Percentiles rank a stretch among this genome's conserved stretches.
phyloP scores from a whole-genome alignment of 768 basidiomycete species.

The Russula virescens region DNA sequence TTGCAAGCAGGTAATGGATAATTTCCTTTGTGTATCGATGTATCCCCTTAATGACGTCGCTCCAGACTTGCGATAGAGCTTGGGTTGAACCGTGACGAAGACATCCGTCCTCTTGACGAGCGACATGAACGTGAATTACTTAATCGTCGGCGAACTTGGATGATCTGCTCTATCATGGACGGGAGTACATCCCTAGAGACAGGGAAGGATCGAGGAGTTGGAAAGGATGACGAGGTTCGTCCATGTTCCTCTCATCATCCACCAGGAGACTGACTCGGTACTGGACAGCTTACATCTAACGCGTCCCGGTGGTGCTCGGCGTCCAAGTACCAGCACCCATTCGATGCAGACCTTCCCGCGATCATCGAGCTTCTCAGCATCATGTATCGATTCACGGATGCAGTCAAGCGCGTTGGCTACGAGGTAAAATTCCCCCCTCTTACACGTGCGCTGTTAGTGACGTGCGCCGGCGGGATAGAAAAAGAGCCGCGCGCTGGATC shows the following conservation, averaged over 20 bases:
- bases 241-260: conserved; percentile 28
- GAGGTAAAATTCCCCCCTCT: neutral
- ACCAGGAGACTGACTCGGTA: conserved; percentile 25
- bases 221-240: conserved; percentile 55
- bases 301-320: conserved; percentile 26
- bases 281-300: conserved; percentile 35
- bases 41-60: neutral
- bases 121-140: conserved; percentile 59
- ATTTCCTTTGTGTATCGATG: neutral
- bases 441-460: neutral
- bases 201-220: conserved; percentile 65
- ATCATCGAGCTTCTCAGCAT: conserved; percentile 32
- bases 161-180: conserved; percentile 71
- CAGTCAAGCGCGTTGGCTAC: neutral
- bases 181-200: conserved; percentile 70
- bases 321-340: conserved; percentile 28
- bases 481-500: conserved; percentile 17
- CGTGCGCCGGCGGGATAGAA: neutral
- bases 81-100: conserved; percentile 51
- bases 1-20: conserved; percentile 51
- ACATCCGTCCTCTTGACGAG: conserved; percentile 38
- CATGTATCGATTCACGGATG: conserved; percentile 29
- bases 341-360: conserved; percentile 30
- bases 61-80: conserved; percentile 66
- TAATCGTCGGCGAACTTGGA: conserved; percentile 69